These are phyloP conservation scores for Populus hybrid DNA, from an alignment of 441 rosid species.

Conservation along the genomic window DNA sequence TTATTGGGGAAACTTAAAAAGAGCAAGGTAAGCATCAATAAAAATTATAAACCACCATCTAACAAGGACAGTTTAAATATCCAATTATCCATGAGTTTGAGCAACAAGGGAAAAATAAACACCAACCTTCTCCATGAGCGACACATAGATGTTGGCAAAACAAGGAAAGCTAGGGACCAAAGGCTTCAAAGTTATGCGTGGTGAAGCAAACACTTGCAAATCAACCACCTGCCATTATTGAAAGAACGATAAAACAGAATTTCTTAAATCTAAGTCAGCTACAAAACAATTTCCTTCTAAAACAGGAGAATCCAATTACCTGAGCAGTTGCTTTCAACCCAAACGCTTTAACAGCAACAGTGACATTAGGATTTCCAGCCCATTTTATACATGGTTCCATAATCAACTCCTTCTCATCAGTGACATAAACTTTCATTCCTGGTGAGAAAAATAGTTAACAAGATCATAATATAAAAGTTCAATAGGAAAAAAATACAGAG, in stretches of 20 bases:
- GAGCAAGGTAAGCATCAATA: background rate
- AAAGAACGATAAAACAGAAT: constrained; percentile 7
- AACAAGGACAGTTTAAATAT: background rate
- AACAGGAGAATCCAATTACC: constrained; percentile 37
- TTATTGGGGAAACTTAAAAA: background rate
- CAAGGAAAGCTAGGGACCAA: constrained; percentile 95
- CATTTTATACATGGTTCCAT: constrained; percentile 94
- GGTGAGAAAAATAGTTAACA: constrained; percentile 14
- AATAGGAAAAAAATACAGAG: background rate
- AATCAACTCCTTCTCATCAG: constrained; percentile 95
- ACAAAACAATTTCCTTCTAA: background rate
- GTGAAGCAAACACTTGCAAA: constrained; percentile 85
- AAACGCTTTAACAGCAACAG: constrained; percentile 76
- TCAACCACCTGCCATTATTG: constrained; percentile 59
- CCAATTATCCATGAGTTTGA: constrained; percentile 76
- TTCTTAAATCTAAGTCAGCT: background rate
- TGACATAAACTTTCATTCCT: constrained; percentile 96
- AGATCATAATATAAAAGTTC: background rate
- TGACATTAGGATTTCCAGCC: constrained; percentile 89
- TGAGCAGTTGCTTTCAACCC: constrained; percentile 92
- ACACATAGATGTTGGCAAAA: constrained; percentile 78
- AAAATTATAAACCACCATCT: background rate
- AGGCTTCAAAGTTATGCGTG: constrained; percentile 94
- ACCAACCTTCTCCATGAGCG: constrained; percentile 96
- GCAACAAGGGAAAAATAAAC: constrained; percentile 92